phyloP scores from a whole-genome alignment of 78 protist genomes.

The Dictyostelium capitatum region DNA sequence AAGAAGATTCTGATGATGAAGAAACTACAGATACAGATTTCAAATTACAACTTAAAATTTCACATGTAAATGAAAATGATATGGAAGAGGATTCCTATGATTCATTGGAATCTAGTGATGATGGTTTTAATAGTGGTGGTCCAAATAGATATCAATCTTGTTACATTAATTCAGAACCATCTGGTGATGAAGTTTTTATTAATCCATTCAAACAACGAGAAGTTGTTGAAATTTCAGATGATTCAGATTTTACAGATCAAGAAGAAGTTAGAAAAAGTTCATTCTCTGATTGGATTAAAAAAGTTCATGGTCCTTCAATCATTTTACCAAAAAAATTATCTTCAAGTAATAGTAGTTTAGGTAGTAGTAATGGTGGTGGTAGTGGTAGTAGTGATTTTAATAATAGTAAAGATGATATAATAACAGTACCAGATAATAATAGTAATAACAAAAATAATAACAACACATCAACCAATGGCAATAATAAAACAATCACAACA shows the following conservation, averaged over 20 bases:
- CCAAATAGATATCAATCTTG: conserved; percentile 43
- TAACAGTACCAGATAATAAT: conserved; percentile 25
- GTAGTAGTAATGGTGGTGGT: not conserved
- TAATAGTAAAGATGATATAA: not conserved
- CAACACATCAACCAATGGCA: not conserved
- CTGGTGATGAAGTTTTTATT: conserved; percentile 59
- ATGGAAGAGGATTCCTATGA: conserved; percentile 10
- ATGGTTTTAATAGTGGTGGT: not conserved
- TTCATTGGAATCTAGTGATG: conserved; percentile 1
- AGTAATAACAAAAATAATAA: not conserved
- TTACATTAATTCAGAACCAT: conserved; percentile 70
- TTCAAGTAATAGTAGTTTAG: not conserved
- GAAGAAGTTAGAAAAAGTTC: conserved; percentile 25
- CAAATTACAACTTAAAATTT: not conserved
- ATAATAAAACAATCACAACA: not conserved
- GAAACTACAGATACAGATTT: not conserved
- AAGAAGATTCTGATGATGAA: conserved; percentile 18
- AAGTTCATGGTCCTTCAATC: conserved; percentile 54
- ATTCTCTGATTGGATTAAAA: conserved; percentile 62
- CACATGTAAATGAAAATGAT: not conserved
- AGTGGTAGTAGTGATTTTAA: not conserved
- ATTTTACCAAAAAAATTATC: conserved; percentile 21
- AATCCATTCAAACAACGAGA: conserved; percentile 60
- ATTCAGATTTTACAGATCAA: conserved; percentile 33
- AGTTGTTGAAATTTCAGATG: conserved; percentile 10